Conservation (phyloP, 164 flowering plant species). For the Warburgia ugandensis region DNA sequence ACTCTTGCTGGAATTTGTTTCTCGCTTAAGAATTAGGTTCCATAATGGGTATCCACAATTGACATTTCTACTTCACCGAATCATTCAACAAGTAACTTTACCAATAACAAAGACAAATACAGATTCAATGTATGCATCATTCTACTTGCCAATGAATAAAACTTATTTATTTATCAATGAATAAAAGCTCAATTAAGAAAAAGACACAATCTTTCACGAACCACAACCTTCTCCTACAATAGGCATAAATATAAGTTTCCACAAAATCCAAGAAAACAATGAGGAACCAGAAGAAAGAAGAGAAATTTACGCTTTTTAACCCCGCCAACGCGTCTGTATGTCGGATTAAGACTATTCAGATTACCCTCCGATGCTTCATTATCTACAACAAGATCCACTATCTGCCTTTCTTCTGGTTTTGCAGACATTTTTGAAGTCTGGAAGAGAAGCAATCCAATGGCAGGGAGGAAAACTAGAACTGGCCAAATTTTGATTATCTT, state of each 20-base stretch:
- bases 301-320: conserved; percentile 52
- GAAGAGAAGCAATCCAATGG: conserved; percentile 38
- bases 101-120: too few species aligned
- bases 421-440: conserved; percentile 37
- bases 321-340: conserved; percentile 37
- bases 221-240: too few species aligned
- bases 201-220: too few species aligned
- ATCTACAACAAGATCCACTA: conserved; percentile 8
- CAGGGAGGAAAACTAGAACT: conserved; percentile 34
- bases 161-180: too few species aligned
- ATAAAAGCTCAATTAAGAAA: too few species aligned
- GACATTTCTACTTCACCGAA: too few species aligned
- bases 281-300: background rate
- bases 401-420: conserved; percentile 20
- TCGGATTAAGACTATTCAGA: conserved; percentile 53
- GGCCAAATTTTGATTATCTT: conserved; percentile 49
- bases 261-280: background rate
- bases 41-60: too few species aligned
- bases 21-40: too few species aligned
- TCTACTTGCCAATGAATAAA: too few species aligned
- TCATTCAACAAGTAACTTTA: too few species aligned
- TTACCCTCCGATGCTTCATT: conserved; percentile 23
- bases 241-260: background rate
- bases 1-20: too few species aligned
- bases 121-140: too few species aligned